Base-by-base conservation (phyloP, 805 yeast genomes). In the Ogataea nonfermentans region DNA sequence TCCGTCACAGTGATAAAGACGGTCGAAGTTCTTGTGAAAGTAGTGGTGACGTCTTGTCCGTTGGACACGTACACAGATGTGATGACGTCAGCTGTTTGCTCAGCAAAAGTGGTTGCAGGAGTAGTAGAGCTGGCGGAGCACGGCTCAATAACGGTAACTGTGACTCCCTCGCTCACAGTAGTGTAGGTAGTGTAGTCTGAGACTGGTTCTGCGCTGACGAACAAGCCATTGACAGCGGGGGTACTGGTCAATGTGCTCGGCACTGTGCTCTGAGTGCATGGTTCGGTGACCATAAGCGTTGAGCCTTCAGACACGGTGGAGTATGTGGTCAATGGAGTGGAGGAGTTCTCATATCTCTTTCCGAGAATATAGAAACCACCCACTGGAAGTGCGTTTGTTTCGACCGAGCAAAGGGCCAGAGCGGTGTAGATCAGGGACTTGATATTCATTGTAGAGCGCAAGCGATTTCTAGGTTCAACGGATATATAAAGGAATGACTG, bases 401-500 rank as follows among this genome's bases (percentile, higher is more conserved):
- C 43, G 30, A 47, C 26, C 11, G 52, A 41, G 8, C 46, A 19
- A 20, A 50, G 34, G 7, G 43, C 36, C 17, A 47, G 31, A 10
- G 46, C 32, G 5, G 49, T 28, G 37, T 42, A 35, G 23, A 43
- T 22, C 24, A 46, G 22, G 20, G 43, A 19, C 10, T 43, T 32
- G 24, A 46, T 34, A 29, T 50, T 47, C 58, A 53, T 53, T 17
- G 25, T 37, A 22, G 24, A 31, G 22, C 23, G 39, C 44, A 14
- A 20, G 26, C 37, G 46, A 38, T 30, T 38, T 36, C 41, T 24
- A 23, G 33, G 5, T 34, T 46, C 52, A 53, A 53, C 50, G 48
- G 53, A 44, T 43, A 28, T 22, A 27, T 46, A 43, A 56, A 56
- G 47, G 60, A 56, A 33, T 49, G 60, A 55, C 51, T 54, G 52